Evolutionary conservation across 306 rosid genomes (phyloP).

Genomic region (Ochetophila trinervis): DNA sequence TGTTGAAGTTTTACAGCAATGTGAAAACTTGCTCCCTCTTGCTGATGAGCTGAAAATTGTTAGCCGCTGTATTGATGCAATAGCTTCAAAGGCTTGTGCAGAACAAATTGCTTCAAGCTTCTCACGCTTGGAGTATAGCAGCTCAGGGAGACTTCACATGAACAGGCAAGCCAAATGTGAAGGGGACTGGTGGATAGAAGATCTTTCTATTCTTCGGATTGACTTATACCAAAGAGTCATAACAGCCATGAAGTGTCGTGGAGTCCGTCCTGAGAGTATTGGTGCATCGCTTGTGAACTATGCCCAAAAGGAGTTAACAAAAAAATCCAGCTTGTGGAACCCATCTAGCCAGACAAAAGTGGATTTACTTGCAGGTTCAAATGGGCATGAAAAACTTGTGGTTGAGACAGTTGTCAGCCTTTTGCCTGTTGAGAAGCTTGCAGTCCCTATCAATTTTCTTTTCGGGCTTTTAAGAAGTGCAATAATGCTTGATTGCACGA

Average conservation of each 20-base stretch:
- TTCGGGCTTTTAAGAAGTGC: slow-evolving; percentile 90
- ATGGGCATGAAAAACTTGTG: slow-evolving; percentile 64
- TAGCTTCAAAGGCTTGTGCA: slow-evolving; percentile 92
- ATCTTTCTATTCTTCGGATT: slow-evolving; percentile 76
- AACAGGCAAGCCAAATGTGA: slow-evolving; percentile 82
- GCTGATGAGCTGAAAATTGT: slow-evolving; percentile 82
- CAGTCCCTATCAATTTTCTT: slow-evolving; percentile 79
- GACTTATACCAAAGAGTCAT: slow-evolving; percentile 86
- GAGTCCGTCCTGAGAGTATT: slow-evolving; percentile 91
- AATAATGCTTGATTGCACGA: slow-evolving; percentile 76
- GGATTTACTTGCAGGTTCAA: slow-evolving; percentile 54
- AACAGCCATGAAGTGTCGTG: slow-evolving; percentile 93
- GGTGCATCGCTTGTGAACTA: slow-evolving; percentile 83
- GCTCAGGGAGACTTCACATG: slow-evolving; percentile 96
- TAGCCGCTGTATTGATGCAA: slow-evolving; percentile 83
- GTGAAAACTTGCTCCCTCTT: slow-evolving; percentile 77
- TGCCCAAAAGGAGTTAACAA: slow-evolving; percentile 86
- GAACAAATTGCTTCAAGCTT: slow-evolving; percentile 99
- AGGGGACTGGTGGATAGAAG: slow-evolving; percentile 99
- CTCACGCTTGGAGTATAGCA: slow-evolving; percentile 95
- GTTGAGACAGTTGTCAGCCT: slow-evolving; percentile 88
- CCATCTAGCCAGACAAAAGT: slow-evolving; percentile 67
- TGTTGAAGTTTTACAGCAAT: slow-evolving; percentile 87
- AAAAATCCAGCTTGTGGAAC: slow-evolving; percentile 79
- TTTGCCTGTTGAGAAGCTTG: slow-evolving; percentile 84